A percentile compares a stretch with the other conserved stretches of the same genome.
Conservation (phyloP, 345 rosid species). For the Aquilaria malaccensis region DNA sequence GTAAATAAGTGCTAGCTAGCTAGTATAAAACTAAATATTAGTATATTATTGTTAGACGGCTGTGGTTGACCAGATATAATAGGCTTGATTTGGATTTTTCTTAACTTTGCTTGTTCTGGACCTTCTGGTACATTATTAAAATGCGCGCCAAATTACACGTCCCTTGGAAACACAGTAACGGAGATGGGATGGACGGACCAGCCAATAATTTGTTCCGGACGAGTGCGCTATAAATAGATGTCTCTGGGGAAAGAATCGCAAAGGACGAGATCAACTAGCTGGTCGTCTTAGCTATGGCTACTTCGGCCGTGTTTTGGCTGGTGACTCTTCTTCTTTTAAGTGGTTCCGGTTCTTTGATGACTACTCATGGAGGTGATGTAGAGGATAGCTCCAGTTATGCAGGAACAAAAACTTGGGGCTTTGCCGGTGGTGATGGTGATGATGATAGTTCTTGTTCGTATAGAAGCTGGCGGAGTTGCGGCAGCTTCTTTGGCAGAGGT, state of each 20-base stretch:
- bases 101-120: conserved; percentile 17
- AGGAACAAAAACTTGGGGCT: conserved; percentile 12
- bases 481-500: conserved; percentile 32
- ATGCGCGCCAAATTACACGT: conserved; percentile 16
- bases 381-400: conserved; percentile 16
- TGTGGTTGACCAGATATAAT: conserved; percentile 10
- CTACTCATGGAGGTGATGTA: conserved; percentile 15
- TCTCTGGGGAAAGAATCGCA: conserved; percentile 8
- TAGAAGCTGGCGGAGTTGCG: conserved; percentile 44
- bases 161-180: conserved; percentile 16
- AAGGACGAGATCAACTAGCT: conserved; percentile 1
- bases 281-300: conserved; percentile 18
- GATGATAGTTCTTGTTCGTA: conserved; percentile 27
- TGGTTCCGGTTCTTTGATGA: conserved; percentile 18
- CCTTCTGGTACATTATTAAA: not conserved
- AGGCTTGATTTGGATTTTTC: conserved; percentile 1
- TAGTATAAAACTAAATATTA: not conserved
- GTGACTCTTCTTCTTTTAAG: conserved; percentile 25
- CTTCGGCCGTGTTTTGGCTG: conserved; percentile 10
- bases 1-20: too few species aligned
- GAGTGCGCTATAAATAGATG: conserved; percentile 30
- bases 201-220: conserved; percentile 8
- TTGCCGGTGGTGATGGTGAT: conserved; percentile 8
- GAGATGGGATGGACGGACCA: not conserved
- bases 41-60: conserved; percentile 9